Percentiles rank a stretch among this genome's conserved stretches.
Evolutionary conservation across 306 rosid genomes (phyloP).

Genomic region (Echinosophora koreensis): DNA sequence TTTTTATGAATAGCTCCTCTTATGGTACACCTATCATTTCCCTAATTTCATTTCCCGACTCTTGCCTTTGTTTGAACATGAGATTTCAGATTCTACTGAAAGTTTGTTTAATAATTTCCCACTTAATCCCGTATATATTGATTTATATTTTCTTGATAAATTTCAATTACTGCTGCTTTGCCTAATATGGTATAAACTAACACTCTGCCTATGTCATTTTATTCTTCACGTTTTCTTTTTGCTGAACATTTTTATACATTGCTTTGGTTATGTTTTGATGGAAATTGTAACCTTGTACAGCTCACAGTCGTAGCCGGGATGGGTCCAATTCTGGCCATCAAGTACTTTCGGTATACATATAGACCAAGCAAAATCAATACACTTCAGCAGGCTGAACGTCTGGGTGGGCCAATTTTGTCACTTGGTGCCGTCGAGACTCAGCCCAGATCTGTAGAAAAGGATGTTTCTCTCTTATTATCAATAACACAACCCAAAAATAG

Average conservation of each 20-base stretch:
- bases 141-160: conserved; percentile 12
- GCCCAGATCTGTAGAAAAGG: conserved; percentile 74
- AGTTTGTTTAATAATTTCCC: conserved; percentile 1
- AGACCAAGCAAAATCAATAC: conserved; percentile 89
- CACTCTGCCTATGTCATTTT: conserved; percentile 11
- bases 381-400: conserved; percentile 94
- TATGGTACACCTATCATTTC: conserved; percentile 1
- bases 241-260: not conserved
- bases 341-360: conserved; percentile 87
- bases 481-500: conserved; percentile 82
- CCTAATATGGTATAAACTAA: conserved; percentile 11
- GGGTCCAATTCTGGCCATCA: conserved; percentile 96
- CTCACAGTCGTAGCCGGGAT: conserved; percentile 87
- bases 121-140: not conserved
- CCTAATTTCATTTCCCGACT: not conserved
- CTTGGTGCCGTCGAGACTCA: conserved; percentile 86
- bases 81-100: conserved; percentile 22
- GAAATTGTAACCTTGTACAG: conserved; percentile 59
- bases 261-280: conserved; percentile 44
- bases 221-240: not conserved
- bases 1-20: not conserved
- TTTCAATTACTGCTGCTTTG: conserved; percentile 22
- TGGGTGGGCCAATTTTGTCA: conserved; percentile 91
- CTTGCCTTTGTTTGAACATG: not conserved
- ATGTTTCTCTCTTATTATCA: conserved; percentile 70